Evolutionary conservation across 768 basidiomycete species (phyloP).

Genomic region (Suillus tomentosus): DNA sequence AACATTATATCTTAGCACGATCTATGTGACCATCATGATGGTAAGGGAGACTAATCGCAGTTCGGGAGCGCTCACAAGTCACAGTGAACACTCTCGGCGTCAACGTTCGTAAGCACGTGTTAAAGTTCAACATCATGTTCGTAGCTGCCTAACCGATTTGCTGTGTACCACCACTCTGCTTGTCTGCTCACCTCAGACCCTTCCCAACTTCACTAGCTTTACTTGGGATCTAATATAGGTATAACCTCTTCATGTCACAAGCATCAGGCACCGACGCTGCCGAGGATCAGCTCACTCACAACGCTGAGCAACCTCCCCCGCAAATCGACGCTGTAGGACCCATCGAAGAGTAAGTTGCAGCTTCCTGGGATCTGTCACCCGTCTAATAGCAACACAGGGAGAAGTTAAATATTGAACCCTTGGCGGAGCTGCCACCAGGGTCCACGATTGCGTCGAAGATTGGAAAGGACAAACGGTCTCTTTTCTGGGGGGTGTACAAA

Average conservation of each 20-base stretch:
- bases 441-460: background rate
- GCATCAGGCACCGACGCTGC: background rate
- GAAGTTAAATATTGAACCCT: background rate
- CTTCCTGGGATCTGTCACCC: background rate
- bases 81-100: background rate
- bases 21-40: no score
- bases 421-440: background rate
- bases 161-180: background rate
- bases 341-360: background rate
- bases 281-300: background rate
- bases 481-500: constrained; percentile 18
- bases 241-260: background rate
- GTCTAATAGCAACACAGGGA: background rate
- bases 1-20: no score
- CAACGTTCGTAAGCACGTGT: background rate
- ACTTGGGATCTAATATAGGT: background rate
- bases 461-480: background rate
- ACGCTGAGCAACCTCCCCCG: no score
- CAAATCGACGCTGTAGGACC: background rate
- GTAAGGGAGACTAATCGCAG: background rate
- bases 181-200: background rate
- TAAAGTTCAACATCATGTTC: background rate
- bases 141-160: background rate
- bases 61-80: background rate
- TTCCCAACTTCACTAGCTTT: background rate